Conservation (phyloP, 2,329 filamentous ascomycete genomes). For the Colletotrichum liaoningense region DNA sequence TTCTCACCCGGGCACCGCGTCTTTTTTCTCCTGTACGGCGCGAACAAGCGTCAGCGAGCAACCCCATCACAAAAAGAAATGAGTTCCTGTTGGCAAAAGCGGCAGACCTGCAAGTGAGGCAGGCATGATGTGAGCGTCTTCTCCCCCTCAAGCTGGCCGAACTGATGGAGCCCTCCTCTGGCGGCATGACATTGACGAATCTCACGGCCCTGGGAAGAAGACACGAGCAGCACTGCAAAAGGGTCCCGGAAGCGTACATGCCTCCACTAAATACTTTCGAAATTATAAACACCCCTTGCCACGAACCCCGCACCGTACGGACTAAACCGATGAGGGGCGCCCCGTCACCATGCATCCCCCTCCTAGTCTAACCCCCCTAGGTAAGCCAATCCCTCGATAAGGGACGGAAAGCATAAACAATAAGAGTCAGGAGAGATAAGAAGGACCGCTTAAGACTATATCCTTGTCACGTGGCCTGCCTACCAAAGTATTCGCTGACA, state of each 20-base stretch:
- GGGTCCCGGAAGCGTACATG: conserved; percentile 4
- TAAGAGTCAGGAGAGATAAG: neutral
- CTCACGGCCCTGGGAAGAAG: conserved; percentile 14
- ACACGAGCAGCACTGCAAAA: conserved; percentile 18
- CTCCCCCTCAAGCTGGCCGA: conserved; percentile 45
- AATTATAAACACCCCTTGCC: neutral
- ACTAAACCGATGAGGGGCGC: conserved; percentile 10
- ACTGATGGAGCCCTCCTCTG: conserved; percentile 42
- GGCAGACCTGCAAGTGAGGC: conserved; percentile 59
- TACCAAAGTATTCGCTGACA: neutral
- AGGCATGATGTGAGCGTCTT: conserved; percentile 54
- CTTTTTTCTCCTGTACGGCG: conserved; percentile 55
- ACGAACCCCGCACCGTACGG: conserved; percentile 8
- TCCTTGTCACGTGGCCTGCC: neutral
- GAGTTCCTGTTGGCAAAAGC: neutral
- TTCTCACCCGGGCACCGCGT: conserved; percentile 64
- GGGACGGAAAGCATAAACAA: neutral
- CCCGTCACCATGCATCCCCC: conserved; percentile 7
- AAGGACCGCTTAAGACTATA: neutral
- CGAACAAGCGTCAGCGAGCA: conserved; percentile 27
- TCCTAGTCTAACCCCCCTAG: conserved; percentile 1
- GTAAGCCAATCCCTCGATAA: neutral
- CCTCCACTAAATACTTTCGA: conserved; percentile 27
- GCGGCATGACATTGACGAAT: conserved; percentile 42
- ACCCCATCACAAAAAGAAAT: neutral